Percentiles rank a stretch among this genome's conserved stretches.
Evolutionary conservation across 495 filamentous ascomycete genomes (phyloP).

Genomic region (Trichoderma erinaceum): DNA sequence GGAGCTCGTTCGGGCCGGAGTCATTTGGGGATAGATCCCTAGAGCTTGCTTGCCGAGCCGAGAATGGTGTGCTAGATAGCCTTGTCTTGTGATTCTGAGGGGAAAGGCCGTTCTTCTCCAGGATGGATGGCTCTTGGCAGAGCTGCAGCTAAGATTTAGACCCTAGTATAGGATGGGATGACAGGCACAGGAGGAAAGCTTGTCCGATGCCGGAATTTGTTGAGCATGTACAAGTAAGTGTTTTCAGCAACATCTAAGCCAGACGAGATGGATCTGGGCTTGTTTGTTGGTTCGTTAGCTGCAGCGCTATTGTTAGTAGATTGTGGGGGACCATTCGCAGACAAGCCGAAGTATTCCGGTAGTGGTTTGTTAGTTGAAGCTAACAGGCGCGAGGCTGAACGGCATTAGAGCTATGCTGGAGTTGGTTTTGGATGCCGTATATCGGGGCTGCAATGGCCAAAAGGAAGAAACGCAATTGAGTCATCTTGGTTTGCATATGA

Average conservation of each 20-base stretch:
- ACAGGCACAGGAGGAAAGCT: background rate
- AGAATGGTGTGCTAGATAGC: background rate
- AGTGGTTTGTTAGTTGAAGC: constrained; percentile 5
- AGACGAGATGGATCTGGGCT: constrained; percentile 3
- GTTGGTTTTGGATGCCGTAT: background rate
- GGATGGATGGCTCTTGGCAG: background rate
- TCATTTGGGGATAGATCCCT: background rate
- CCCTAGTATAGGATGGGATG: background rate
- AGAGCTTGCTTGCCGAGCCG: background rate
- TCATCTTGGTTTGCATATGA: background rate
- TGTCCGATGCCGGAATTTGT: background rate
- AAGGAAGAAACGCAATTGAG: background rate
- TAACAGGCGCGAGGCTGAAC: background rate
- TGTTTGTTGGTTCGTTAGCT: background rate
- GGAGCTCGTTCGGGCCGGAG: background rate
- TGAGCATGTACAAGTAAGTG: background rate
- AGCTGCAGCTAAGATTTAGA: background rate
- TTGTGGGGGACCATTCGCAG: background rate
- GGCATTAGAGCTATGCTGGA: background rate
- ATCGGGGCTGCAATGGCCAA: background rate
- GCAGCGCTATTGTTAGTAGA: constrained; percentile 7
- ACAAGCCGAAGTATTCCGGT: constrained; percentile 8
- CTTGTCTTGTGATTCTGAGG: constrained; percentile 1
- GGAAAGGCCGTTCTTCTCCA: background rate
- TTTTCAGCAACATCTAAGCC: too few relatives aligned